Percentiles rank a stretch among this genome's conserved stretches.
phyloP scores from a whole-genome alignment of 2,329 filamentous ascomycete genomes.

The Clarireedia sp. region DNA sequence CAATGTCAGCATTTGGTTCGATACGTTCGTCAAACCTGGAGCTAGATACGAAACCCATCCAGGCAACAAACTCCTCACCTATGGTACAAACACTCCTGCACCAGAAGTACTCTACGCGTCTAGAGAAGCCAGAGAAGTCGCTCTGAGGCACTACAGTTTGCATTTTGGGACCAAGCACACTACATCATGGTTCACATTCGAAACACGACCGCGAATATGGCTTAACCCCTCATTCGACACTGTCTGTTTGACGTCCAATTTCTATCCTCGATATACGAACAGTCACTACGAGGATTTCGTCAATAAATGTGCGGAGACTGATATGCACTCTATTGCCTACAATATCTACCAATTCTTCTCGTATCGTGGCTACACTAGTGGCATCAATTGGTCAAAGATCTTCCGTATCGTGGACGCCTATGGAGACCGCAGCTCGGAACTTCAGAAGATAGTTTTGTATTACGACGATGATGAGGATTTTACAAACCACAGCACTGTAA shows the following conservation, averaged over 20 bases:
- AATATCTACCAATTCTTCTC: neutral
- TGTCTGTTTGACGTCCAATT: neutral
- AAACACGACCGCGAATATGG: neutral
- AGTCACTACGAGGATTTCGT: neutral
- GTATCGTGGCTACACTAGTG: neutral
- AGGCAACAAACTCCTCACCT: neutral
- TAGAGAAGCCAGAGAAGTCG: constrained; percentile 1
- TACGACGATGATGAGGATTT: neutral
- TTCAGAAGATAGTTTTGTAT: constrained; percentile 4
- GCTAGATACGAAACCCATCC: neutral
- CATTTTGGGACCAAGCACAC: neutral
- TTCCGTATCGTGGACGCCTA: constrained; percentile 1
- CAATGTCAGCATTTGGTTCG: neutral
- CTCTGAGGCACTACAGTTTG: constrained; percentile 1
- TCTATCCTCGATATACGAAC: neutral
- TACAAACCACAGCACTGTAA: neutral
- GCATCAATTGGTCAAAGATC: neutral
- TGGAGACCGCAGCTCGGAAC: neutral
- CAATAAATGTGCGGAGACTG: neutral
- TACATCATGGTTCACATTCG: neutral
- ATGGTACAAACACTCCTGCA: neutral
- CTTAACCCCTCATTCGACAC: neutral
- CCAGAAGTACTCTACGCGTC: neutral
- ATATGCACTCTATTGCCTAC: neutral
- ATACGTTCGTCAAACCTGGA: neutral